Percentiles rank a stretch among this genome's conserved stretches.
These are phyloP conservation scores for Syzygium aromaticum DNA, from an alignment of 345 rosid genomes.

Conservation along the genomic window DNA sequence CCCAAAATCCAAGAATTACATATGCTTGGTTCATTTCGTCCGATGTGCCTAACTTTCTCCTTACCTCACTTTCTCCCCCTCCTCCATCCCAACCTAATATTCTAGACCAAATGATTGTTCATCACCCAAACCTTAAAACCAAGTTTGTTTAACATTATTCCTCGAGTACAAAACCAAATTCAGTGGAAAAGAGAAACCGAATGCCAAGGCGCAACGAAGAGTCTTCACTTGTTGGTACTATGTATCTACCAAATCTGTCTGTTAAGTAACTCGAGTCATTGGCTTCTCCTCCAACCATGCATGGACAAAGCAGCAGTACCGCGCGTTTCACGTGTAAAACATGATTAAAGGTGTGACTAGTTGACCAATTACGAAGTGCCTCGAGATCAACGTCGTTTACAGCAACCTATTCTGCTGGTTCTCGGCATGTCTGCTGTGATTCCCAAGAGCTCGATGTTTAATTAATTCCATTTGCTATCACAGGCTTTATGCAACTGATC, in stretches of 20 bases:
- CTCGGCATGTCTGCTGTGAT: background rate
- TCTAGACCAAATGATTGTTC: background rate
- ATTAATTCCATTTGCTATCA: background rate
- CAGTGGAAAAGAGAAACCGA: too few relatives aligned
- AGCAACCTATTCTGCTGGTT: background rate
- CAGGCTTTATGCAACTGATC: too few relatives aligned
- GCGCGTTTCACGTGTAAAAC: background rate
- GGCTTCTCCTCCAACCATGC: background rate
- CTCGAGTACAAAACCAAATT: too few relatives aligned
- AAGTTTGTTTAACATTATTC: too few relatives aligned
- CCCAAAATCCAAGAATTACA: background rate
- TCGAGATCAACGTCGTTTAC: background rate
- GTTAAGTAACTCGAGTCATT: rapidly evolving
- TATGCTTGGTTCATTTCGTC: background rate
- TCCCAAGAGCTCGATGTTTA: background rate
- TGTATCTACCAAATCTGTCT: background rate
- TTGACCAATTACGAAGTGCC: background rate
- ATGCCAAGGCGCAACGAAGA: too few relatives aligned
- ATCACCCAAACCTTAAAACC: background rate
- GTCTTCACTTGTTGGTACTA: too few relatives aligned
- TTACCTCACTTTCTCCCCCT: background rate
- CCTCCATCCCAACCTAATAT: background rate
- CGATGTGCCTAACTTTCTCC: background rate
- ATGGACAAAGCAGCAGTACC: background rate
- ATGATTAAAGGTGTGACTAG: background rate